These are phyloP conservation scores for Leishmania mexicana DNA, from an alignment of 208 protist species.

Conservation along the genomic window DNA sequence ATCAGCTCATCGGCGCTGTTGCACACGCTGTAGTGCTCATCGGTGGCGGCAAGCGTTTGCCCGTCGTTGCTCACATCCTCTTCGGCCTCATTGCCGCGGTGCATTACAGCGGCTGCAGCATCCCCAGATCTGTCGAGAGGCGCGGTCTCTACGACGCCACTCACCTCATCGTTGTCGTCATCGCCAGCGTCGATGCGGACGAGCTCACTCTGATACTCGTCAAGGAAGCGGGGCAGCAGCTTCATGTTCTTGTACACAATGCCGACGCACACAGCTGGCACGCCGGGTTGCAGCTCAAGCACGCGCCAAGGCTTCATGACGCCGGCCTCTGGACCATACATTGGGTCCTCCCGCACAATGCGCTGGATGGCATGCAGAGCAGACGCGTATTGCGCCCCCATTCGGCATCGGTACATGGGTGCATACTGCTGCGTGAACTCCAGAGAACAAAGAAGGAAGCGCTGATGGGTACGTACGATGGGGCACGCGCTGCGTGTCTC, in stretches of 20 bases:
- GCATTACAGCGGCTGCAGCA: neutral
- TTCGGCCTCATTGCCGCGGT: slow-evolving; percentile 5
- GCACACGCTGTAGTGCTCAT: slow-evolving; percentile 63
- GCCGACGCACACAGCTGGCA: slow-evolving; percentile 68
- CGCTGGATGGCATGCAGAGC: slow-evolving; percentile 45
- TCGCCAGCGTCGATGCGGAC: slow-evolving; percentile 83
- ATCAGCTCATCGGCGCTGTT: slow-evolving; percentile 62
- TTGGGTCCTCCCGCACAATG: slow-evolving; percentile 14
- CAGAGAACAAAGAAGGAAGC: slow-evolving; percentile 77
- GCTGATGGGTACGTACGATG: slow-evolving; percentile 75
- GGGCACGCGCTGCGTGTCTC: slow-evolving; percentile 54
- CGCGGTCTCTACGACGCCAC: neutral
- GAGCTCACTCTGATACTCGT: slow-evolving; percentile 88
- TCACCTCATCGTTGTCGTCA: slow-evolving; percentile 59
- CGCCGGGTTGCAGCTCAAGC: slow-evolving; percentile 66
- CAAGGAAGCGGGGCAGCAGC: slow-evolving; percentile 80
- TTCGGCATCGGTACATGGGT: slow-evolving; percentile 79
- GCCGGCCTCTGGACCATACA: neutral
- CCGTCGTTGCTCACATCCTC: slow-evolving; percentile 18
- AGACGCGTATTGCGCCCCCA: slow-evolving; percentile 49
- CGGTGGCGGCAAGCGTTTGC: slow-evolving; percentile 23
- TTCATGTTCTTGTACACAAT: slow-evolving; percentile 93
- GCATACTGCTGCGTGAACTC: slow-evolving; percentile 88
- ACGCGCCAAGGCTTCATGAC: slow-evolving; percentile 36
- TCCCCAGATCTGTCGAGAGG: slow-evolving; percentile 25